Percentiles rank a stretch among this genome's conserved stretches.
These are phyloP conservation scores for Sporothrix luriei DNA, from an alignment of 2,329 filamentous ascomycete species.

Conservation along the genomic window DNA sequence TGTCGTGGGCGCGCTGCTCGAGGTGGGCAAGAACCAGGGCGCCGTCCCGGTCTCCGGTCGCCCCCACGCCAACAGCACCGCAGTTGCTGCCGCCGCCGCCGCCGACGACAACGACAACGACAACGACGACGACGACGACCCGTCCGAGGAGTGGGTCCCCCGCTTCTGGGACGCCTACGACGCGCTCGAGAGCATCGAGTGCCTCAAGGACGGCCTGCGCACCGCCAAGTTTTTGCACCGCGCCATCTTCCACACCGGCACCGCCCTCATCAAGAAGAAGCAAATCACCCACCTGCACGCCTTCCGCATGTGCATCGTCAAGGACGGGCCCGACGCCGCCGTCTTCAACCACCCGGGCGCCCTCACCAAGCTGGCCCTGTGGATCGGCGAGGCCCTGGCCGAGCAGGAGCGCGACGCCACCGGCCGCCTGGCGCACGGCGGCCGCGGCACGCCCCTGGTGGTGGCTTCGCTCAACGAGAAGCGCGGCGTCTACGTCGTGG, in stretches of 20 bases:
- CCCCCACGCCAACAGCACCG: conserved; percentile 35
- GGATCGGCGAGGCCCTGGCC: conserved; percentile 88
- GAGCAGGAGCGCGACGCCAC: conserved; percentile 82
- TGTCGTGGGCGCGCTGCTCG: conserved; percentile 85
- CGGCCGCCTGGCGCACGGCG: conserved; percentile 68
- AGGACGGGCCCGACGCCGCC: conserved; percentile 87
- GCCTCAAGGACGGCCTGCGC: conserved; percentile 73
- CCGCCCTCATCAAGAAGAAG: conserved; percentile 85
- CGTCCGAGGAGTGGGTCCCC: conserved; percentile 63
- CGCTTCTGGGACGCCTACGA: conserved; percentile 75
- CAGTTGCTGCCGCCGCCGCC: conserved; percentile 39
- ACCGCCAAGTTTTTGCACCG: conserved; percentile 87
- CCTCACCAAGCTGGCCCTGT: conserved; percentile 87
- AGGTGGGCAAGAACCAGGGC: conserved; percentile 71
- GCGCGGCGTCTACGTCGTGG: conserved; percentile 85
- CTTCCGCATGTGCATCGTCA: conserved; percentile 94
- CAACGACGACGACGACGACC: conserved; percentile 44
- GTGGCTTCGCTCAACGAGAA: conserved; percentile 87
- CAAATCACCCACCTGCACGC: conserved; percentile 90
- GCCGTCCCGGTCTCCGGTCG: conserved; percentile 34
- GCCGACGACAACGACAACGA: conserved; percentile 50
- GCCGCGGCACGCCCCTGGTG: conserved; percentile 80
- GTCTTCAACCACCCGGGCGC: conserved; percentile 93
- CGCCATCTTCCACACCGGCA: conserved; percentile 91
- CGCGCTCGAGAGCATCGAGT: conserved; percentile 71